A percentile compares a stretch with the other conserved stretches of the same genome.
Conservation (phyloP, 2,329 filamentous ascomycete species). For the Hysterium pulicare region DNA sequence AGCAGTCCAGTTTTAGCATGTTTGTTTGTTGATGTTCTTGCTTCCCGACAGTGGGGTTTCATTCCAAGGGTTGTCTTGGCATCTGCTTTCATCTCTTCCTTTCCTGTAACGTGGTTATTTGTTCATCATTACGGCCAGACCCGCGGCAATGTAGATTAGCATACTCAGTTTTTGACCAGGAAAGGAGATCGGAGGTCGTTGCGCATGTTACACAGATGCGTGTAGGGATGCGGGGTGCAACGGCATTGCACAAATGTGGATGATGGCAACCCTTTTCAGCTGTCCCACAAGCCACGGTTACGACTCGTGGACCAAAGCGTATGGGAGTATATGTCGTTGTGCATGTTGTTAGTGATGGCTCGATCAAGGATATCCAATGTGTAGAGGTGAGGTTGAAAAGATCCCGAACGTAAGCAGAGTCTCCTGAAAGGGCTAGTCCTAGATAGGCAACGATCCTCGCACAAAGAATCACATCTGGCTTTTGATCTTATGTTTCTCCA, state of each 20-base stretch:
- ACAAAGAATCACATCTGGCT: background rate
- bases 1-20: background rate
- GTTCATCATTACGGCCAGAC: background rate
- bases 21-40: background rate
- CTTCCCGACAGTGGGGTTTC: background rate
- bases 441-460: background rate
- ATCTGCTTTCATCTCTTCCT: background rate
- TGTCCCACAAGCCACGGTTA: constrained; percentile 24
- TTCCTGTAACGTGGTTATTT: background rate
- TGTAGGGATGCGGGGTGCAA: constrained; percentile 19
- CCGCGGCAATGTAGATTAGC: background rate
- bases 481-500: background rate
- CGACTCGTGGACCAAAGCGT: too few species aligned
- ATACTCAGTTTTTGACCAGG: constrained; percentile 1
- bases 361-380: background rate
- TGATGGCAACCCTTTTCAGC: constrained; percentile 13
- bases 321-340: too few species aligned
- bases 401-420: background rate
- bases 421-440: background rate
- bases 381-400: background rate
- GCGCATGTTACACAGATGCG: constrained; percentile 18
- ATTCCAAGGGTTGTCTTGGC: background rate
- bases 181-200: background rate
- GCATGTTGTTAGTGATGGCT: constrained; percentile 1
- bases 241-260: constrained; percentile 14